phyloP scores from a whole-genome alignment of 2,329 filamentous ascomycete species.

The Claviceps maximensis region DNA sequence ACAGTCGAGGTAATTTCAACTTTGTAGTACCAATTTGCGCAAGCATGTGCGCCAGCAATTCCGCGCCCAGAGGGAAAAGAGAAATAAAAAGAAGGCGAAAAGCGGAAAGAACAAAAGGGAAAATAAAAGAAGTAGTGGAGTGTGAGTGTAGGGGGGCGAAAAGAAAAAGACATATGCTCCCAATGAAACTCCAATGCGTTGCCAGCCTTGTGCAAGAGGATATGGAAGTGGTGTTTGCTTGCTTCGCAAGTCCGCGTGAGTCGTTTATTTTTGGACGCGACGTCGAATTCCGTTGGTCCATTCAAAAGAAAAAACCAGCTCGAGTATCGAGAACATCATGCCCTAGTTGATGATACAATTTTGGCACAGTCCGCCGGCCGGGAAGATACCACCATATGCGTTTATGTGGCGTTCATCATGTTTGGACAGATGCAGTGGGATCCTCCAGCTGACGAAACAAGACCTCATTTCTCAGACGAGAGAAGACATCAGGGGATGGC shows the following conservation, averaged over 20 bases:
- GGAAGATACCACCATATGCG: not conserved
- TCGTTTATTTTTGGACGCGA: not conserved
- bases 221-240: not conserved
- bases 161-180: not conserved
- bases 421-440: not conserved
- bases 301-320: not conserved
- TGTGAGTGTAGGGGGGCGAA: not conserved
- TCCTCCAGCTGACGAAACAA: slow-evolving; percentile 11
- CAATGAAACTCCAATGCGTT: not conserved
- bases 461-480: slow-evolving; percentile 23
- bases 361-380: not conserved
- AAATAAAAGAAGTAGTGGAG: not conserved
- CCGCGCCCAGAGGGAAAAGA: not conserved
- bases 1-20: not conserved
- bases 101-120: not conserved
- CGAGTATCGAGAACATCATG: not conserved
- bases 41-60: not conserved
- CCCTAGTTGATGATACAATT: slow-evolving; percentile 1
- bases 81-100: no score
- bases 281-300: not conserved
- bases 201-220: not conserved
- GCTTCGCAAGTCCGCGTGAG: not conserved
- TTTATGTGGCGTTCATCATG: not conserved
- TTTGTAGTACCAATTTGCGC: not conserved
- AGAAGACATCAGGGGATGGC: slow-evolving; percentile 17